Conservation (phyloP, 1,139 yeast genomes). For the Scheffersomyces titani region DNA sequence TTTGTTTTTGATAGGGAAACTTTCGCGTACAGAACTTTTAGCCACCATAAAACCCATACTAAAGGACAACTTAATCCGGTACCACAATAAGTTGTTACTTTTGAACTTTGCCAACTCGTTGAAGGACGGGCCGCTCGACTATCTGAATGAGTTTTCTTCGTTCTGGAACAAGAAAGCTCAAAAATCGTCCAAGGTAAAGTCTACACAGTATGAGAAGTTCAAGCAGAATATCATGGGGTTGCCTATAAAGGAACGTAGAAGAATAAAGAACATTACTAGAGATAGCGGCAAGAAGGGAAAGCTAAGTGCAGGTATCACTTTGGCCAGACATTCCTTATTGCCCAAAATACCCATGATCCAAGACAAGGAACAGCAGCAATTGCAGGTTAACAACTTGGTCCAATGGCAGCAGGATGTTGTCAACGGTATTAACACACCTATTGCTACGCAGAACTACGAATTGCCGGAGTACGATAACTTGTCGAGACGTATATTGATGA, state of each 20-base stretch:
- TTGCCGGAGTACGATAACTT: conserved; percentile 79
- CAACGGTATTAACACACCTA: conserved; percentile 84
- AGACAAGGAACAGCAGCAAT: conserved; percentile 53
- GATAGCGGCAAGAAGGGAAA: conserved; percentile 80
- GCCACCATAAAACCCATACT: conserved; percentile 55
- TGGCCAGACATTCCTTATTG: conserved; percentile 79
- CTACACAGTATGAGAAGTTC: conserved; percentile 73
- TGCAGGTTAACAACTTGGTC: conserved; percentile 57
- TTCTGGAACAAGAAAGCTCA: conserved; percentile 51
- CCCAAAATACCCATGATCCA: conserved; percentile 87
- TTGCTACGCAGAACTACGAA: conserved; percentile 76
- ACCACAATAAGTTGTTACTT: conserved; percentile 81
- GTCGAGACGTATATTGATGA: conserved; percentile 72
- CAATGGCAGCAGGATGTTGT: conserved; percentile 94
- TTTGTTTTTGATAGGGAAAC: conserved; percentile 72
- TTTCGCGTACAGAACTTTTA: conserved; percentile 75
- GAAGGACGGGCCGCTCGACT: conserved; percentile 59
- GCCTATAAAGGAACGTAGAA: conserved; percentile 79
- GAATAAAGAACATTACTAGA: conserved; percentile 80
- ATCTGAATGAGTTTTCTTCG: conserved; percentile 53
- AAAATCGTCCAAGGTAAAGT: conserved; percentile 49
- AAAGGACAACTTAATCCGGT: conserved; percentile 43
- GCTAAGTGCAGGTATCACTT: conserved; percentile 72
- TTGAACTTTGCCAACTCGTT: conserved; percentile 84
- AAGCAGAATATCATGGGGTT: conserved; percentile 86